Base-by-base conservation (phyloP, 2,329 filamentous ascomycete genomes). In the Didymella arachidicola region DNA sequence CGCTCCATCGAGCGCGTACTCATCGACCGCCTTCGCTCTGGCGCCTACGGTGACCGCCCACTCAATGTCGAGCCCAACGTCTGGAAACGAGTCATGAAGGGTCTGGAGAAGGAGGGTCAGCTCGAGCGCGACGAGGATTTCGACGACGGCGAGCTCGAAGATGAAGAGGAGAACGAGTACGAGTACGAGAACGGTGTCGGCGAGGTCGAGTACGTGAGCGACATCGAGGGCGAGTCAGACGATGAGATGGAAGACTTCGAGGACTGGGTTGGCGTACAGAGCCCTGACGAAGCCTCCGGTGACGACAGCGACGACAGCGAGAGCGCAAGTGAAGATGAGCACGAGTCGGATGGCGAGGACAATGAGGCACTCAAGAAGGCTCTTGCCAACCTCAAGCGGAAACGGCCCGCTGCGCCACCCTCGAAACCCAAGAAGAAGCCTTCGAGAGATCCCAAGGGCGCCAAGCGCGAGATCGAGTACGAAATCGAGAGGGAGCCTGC, bases 1-100 rank as follows among this genome's bases (percentile, higher is more conserved):
- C 84, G 92, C 65, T 93, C 93, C 7, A 98, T 99, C 77, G 95
- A 99, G 84, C 84, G 95, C 54, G 94, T 98, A 79, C 83, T 99
- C 66, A 90, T 99, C 68, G 92, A 98, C 79, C 84, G 95, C 68
- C 80, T 99, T 77, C 86, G 93, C 65, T 93, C 92, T 73, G 95
- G 95, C 44, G 93, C 93, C 3, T 98, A 99, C 78, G 95, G 95
- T 53, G 93, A 98, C 70, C 87, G 92, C 75, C 95, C 95, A 41
- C 83, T 99, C 65, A 99, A 99, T 75, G 93, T 97, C 50, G 95
- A 96, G 77, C 93, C 97, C 77, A 85, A 86, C 14, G 92, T 99
- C 61, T 99, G 95, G 95, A 96, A 96, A 85, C 96, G 93, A 85
- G 95, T 99, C 7, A 87, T 99, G 68, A 88, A 89, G 61, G 92